phyloP scores from a whole-genome alignment of 1,284 basidiomycete genomes.

The Xerocomus minutiporus region DNA sequence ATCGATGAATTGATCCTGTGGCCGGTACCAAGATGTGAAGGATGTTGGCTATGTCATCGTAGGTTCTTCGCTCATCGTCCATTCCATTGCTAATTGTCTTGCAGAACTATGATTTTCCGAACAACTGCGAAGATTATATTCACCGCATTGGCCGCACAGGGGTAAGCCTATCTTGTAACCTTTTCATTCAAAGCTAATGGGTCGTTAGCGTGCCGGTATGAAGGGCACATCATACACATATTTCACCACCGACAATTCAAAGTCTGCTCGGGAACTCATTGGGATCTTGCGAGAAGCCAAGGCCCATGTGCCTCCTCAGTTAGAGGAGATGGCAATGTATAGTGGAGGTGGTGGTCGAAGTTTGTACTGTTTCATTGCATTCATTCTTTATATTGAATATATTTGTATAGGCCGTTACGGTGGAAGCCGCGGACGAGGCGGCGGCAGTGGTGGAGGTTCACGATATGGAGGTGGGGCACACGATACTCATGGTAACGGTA shows the following conservation, averaged over 20 bases:
- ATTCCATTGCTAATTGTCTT: slow-evolving; percentile 23
- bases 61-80: slow-evolving; percentile 35
- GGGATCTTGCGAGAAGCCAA: slow-evolving; percentile 89
- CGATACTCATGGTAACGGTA: slow-evolving; percentile 21
- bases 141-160: slow-evolving; percentile 91
- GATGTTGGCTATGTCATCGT: slow-evolving; percentile 91
- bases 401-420: slow-evolving; percentile 52
- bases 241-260: slow-evolving; percentile 94
- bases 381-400: slow-evolving; percentile 3
- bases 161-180: slow-evolving; percentile 39
- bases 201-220: slow-evolving; percentile 73
- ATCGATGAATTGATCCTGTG: slow-evolving; percentile 29
- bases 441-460: slow-evolving; percentile 33
- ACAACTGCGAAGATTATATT: slow-evolving; percentile 93
- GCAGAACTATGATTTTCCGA: slow-evolving; percentile 95
- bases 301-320: slow-evolving; percentile 80
- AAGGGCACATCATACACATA: slow-evolving; percentile 93
- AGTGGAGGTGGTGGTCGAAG: slow-evolving; percentile 75
- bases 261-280: slow-evolving; percentile 89
- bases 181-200: slow-evolving; percentile 2
- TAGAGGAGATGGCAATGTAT: slow-evolving; percentile 91
- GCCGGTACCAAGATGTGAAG: slow-evolving; percentile 75
- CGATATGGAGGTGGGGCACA: slow-evolving; percentile 21
- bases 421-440: slow-evolving; percentile 47
- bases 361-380: slow-evolving; percentile 32